These are phyloP conservation scores for Paramecium primaurelia DNA, from an alignment of 73 alveolate genomes.

Conservation along the genomic window DNA sequence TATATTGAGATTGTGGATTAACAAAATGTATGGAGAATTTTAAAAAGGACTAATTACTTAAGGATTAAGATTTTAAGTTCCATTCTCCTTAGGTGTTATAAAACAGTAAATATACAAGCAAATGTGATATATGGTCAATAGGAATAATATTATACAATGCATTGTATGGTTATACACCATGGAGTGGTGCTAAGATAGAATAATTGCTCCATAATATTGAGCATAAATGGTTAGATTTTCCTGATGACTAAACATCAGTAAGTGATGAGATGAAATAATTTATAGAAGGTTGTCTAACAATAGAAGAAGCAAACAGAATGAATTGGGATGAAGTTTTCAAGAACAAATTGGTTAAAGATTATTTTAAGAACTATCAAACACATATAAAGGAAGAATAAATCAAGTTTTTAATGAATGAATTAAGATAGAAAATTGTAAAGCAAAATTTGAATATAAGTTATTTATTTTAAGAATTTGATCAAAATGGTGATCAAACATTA, in stretches of 20 bases:
- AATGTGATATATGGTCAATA: conserved; percentile 40
- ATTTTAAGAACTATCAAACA: conserved; percentile 51
- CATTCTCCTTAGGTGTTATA: neutral
- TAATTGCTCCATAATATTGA: neutral
- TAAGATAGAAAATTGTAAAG: conserved; percentile 53
- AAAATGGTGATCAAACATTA: conserved; percentile 22
- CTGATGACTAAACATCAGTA: neutral
- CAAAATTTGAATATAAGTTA: conserved; percentile 13
- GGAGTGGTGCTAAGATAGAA: neutral
- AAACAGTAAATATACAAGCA: neutral
- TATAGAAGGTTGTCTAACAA: conserved; percentile 14
- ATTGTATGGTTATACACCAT: conserved; percentile 7
- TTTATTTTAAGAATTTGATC: conserved; percentile 34
- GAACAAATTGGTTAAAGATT: conserved; percentile 33
- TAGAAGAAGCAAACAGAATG: conserved; percentile 23
- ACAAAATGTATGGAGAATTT: conserved; percentile 20
- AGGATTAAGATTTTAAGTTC: neutral
- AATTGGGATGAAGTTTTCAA: conserved; percentile 50
- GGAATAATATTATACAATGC: conserved; percentile 8
- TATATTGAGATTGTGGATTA: conserved; percentile 11
- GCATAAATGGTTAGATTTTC: neutral
- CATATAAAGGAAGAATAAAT: conserved; percentile 37
- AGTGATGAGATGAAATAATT: neutral
- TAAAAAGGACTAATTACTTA: neutral
- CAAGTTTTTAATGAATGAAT: conserved; percentile 52